Base-by-base conservation (phyloP, 2,329 filamentous ascomycete genomes). In the Chaetoscypha palmicola region DNA sequence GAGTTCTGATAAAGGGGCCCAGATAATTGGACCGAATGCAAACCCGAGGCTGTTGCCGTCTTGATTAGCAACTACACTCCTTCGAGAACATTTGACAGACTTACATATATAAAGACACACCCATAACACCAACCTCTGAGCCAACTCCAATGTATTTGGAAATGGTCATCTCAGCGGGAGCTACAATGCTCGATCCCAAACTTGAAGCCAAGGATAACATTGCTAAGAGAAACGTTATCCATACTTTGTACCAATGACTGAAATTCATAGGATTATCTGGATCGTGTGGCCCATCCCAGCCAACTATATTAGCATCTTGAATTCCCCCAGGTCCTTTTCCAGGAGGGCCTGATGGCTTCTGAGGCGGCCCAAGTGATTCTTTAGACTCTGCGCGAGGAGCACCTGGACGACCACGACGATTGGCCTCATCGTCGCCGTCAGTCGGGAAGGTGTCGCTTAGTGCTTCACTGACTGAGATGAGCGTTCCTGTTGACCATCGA, bases 241-340 rank as follows among this genome's bases (percentile, higher is more conserved):
- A 72, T 35, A 60, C 62, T 55, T 73, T 74, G 48, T 69, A 67
- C 3, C 38, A 33, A 4, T 57, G 53, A 0, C 60, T 58, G 63
- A 67, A 76, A 48, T 72, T 73, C 38, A 65, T 63, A 0, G 74
- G 73, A 46, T 76, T 72, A 5, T 58, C 56, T 5, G 55, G 57
- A 46, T 71, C 68, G 48, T 59, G 54, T 1, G 49, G 34, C 12
- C 50, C 51, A 28, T 64, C 47, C 57, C 74, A 76, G 21, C 70
- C 60, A 86, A 94, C 1, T 86, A 95, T 43, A 95, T 94, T 59
- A 91, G 89, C 49, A 94, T 96, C n/a, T 30, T 49, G 48, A 12
- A 17, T 17, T 10, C 19, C 43, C 9, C 31, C 24, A 7, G 24
- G 14, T 12, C 40, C 37, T 19, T 46, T 26, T 11, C 36, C 41